Evolutionary conservation across 2,329 filamentous ascomycete species (phyloP), one percentile per base, ranked within the genome.

Genomic region (Orbilia quercus): DNA sequence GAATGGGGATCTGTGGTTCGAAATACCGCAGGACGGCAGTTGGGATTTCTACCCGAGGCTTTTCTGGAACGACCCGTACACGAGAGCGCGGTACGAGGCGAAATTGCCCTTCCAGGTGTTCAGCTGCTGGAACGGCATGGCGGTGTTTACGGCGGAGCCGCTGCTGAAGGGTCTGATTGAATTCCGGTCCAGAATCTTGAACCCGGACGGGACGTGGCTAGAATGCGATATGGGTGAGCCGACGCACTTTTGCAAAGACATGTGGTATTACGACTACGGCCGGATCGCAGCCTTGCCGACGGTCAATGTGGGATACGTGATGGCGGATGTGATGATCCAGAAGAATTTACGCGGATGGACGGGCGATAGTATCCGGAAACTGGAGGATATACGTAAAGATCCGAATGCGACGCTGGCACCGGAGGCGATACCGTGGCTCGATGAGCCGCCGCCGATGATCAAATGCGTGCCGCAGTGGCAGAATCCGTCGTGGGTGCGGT

Each of bases 181-280:
- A 28, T 50, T 50, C 22, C 45, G 45, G 11, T 28, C 45, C 7
- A 25, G 18, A 11, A 11, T 5, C 11, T 25, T 50, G 6, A 45
- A 45, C n/a, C 9, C 9, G 2, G 45, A 50, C 22, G 45, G 45
- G 20, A 2, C 23, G 22, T 14, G 9, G 11, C 4, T 50, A 7
- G 45, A 50, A 28, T 50, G 45, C 45, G 4, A 50, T 28, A 16
- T 50, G 16, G 45, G 45, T 6, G 45, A 50, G n/a, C 22, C 45
- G 9, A n/a, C 22, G 22, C 20, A 28, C 11, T 31, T 50, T 9
- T 50, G 45, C 23, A 50, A 50, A 28, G 45, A 50, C n/a, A 14
- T 50, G 23, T 50, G 45, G 45, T 50, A 28, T 14, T 9, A 28
- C n/a, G 28, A 50, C 22, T 50, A 50, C n/a, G 28, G 23, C 23